Conservation (phyloP, 805 yeast genomes). For the Myxozyma mucilagina region DNA sequence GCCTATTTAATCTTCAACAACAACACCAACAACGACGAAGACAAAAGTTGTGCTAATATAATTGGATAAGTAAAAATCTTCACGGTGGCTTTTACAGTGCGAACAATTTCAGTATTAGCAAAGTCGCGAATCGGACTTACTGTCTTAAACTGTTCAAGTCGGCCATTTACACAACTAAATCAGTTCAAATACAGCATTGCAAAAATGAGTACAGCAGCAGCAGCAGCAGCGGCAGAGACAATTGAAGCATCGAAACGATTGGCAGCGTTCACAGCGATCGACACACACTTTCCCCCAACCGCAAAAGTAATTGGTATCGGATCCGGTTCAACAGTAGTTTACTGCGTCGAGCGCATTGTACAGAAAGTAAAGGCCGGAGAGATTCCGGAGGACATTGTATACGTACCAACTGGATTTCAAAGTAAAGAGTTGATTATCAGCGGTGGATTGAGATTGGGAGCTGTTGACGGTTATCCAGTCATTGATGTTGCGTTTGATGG, state of each 20-base stretch:
- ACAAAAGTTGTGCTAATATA: no score
- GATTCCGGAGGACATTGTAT: constrained; percentile 53
- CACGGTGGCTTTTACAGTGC: not conserved
- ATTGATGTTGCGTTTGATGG: constrained; percentile 97
- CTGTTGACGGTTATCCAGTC: constrained; percentile 72
- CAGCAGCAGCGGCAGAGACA: constrained; percentile 4
- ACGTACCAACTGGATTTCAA: constrained; percentile 97
- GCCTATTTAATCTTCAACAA: not conserved
- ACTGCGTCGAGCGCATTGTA: constrained; percentile 91
- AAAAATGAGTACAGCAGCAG: not conserved
- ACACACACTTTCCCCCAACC: constrained; percentile 68
- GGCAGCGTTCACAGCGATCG: constrained; percentile 92
- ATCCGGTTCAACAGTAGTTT: constrained; percentile 96
- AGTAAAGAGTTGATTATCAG: constrained; percentile 80
- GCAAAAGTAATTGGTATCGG: constrained; percentile 90
- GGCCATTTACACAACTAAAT: no score
- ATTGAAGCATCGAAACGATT: constrained; percentile 81
- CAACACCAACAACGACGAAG: no score
- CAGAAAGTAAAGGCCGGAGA: constrained; percentile 48
- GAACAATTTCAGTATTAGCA: no score
- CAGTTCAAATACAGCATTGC: not conserved
- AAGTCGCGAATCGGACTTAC: no score
- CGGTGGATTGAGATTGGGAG: constrained; percentile 75
- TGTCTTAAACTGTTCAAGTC: no score
- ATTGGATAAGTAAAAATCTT: not conserved